phyloP scores from a whole-genome alignment of 2,329 filamentous ascomycete genomes.

The Coniochaeta sp. region DNA sequence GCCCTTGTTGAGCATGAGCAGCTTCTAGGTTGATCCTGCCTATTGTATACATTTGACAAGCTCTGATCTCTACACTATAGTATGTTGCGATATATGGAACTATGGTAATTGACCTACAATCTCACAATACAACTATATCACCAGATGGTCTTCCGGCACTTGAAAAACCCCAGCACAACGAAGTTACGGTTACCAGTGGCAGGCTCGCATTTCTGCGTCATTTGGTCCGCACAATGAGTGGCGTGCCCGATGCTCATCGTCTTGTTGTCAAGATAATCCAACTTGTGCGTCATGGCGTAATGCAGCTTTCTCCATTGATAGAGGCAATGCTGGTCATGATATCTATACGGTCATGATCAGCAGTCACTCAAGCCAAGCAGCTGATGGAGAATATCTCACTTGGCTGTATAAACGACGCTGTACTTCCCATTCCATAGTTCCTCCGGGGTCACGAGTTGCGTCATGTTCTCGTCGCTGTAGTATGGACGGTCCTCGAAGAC shows the following conservation, averaged over 20 bases:
- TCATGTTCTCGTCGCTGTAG: slow-evolving; percentile 11
- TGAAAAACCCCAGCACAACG: slow-evolving; percentile 11
- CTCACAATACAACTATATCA: background rate
- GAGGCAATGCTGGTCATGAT: slow-evolving; percentile 12
- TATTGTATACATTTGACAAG: background rate
- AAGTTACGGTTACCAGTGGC: slow-evolving; percentile 6
- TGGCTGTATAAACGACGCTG: slow-evolving; percentile 8
- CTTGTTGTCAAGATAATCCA: slow-evolving; percentile 12
- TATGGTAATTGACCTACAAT: background rate
- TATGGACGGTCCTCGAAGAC: slow-evolving; percentile 12
- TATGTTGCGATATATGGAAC: background rate
- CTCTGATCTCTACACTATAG: background rate
- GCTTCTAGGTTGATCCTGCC: background rate
- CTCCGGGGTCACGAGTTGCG: slow-evolving; percentile 4
- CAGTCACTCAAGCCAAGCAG: background rate
- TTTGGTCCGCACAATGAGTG: slow-evolving; percentile 7
- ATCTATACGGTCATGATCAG: background rate
- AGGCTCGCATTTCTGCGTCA: slow-evolving; percentile 9
- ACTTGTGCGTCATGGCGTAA: slow-evolving; percentile 10
- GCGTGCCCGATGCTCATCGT: slow-evolving; percentile 8
- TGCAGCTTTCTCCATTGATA: slow-evolving; percentile 14
- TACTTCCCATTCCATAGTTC: slow-evolving; percentile 11
- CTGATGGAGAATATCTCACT: slow-evolving; percentile 2
- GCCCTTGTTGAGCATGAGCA: background rate
- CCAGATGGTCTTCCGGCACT: slow-evolving; percentile 12